A percentile compares a stretch with the other conserved stretches of the same genome.
Evolutionary conservation across 2,329 filamentous ascomycete genomes (phyloP).

Genomic region (Colletotrichum australisinense): DNA sequence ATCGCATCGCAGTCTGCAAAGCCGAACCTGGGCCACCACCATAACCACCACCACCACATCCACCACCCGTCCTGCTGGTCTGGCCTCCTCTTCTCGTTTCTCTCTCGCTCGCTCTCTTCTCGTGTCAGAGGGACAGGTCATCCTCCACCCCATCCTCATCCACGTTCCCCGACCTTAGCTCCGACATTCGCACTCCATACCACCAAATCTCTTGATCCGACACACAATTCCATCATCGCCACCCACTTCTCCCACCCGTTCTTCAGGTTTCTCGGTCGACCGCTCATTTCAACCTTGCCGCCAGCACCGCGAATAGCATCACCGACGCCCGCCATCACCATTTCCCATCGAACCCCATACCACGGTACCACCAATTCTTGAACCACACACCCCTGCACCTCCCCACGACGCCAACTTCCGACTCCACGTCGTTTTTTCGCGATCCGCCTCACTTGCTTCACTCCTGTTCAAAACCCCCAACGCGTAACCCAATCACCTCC

Average conservation of each 20-base stretch:
- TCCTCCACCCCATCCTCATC: neutral
- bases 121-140: slow-evolving; percentile 7
- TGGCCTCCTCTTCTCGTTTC: neutral
- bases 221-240: slow-evolving; percentile 20
- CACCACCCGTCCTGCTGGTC: neutral
- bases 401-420: slow-evolving; percentile 17
- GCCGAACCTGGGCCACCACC: slow-evolving; percentile 11
- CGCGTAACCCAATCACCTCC: slow-evolving; percentile 23
- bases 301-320: slow-evolving; percentile 29
- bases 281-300: neutral
- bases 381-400: neutral
- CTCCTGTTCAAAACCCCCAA: slow-evolving; percentile 3
- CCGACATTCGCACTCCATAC: slow-evolving; percentile 9
- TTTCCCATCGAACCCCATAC: slow-evolving; percentile 6
- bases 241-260: slow-evolving; percentile 5
- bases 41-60: neutral
- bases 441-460: slow-evolving; percentile 32
- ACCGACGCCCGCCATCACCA: neutral
- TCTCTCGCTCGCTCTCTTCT: neutral
- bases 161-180: slow-evolving; percentile 1
- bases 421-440: slow-evolving; percentile 32
- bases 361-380: neutral
- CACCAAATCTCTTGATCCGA: neutral
- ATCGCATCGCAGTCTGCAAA: neutral
- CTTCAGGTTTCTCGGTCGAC: neutral